These are phyloP conservation scores for Gaertneriomyces sp. DNA, from an alignment of 192 early-diverging fungal genomes.

Conservation along the genomic window DNA sequence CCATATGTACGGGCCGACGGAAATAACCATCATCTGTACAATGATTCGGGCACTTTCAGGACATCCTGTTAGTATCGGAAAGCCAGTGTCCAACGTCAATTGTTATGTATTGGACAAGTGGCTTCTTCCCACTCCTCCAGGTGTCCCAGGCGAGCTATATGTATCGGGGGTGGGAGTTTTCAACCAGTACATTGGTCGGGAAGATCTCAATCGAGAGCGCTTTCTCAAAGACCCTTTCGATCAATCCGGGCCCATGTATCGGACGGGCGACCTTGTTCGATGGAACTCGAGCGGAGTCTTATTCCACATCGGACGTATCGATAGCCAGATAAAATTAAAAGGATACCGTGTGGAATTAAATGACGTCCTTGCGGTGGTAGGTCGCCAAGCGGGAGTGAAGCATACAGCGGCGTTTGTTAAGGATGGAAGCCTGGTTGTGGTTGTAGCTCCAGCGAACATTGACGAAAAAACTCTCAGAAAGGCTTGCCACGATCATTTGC, in stretches of 20 bases:
- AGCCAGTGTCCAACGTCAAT: constrained; percentile 5
- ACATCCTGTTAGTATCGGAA: constrained; percentile 13
- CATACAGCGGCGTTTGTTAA: too few relatives aligned
- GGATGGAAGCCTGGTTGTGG: too few relatives aligned
- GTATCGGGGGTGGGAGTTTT: constrained; percentile 31
- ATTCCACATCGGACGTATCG: constrained; percentile 20
- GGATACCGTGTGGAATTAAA: constrained; percentile 29
- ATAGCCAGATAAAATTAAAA: constrained; percentile 49
- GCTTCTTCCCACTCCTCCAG: constrained; percentile 30
- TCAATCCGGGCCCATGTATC: constrained; percentile 21
- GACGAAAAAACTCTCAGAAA: too few relatives aligned
- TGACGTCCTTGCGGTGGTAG: background rate
- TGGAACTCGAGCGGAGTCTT: constrained; percentile 5
- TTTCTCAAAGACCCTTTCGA: constrained; percentile 26
- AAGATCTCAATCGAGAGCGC: constrained; percentile 32
- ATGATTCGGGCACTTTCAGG: background rate
- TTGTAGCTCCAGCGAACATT: too few relatives aligned
- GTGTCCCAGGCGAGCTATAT: constrained; percentile 38
- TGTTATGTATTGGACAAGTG: constrained; percentile 12
- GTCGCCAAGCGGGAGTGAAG: background rate
- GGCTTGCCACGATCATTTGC: too few relatives aligned
- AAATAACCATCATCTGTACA: constrained; percentile 15
- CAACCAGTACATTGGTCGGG: constrained; percentile 38
- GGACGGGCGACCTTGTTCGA: constrained; percentile 31
- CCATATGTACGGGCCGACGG: constrained; percentile 9